Percentiles rank a stretch among this genome's conserved stretches.
Evolutionary conservation across 73 alveolate species (phyloP).

Genomic region (Symbiodinium natans): DNA sequence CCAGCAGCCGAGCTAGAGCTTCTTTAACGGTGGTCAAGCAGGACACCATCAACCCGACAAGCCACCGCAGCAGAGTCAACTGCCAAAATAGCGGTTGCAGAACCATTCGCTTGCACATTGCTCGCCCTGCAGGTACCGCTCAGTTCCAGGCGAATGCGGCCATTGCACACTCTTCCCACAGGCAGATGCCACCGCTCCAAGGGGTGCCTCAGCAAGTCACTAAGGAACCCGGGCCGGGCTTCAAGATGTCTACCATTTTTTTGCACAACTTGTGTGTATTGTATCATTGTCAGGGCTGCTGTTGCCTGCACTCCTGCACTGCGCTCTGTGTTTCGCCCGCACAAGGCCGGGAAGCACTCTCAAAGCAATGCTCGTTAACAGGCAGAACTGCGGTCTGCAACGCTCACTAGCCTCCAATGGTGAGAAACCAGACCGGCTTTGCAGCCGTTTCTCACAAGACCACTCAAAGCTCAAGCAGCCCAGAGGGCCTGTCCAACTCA

Average conservation of each 20-base stretch:
- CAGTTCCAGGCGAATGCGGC: neutral
- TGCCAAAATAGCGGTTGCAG: too few species aligned
- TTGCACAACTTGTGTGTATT: neutral
- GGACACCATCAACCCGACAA: neutral
- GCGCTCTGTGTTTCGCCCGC: neutral
- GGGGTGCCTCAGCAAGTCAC: neutral
- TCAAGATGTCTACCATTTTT: too few species aligned
- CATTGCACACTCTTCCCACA: conserved; percentile 7
- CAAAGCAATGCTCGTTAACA: neutral
- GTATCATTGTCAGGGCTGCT: neutral
- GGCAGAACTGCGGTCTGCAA: neutral
- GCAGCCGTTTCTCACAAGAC: too few species aligned
- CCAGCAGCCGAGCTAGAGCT: too few species aligned
- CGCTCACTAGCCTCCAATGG: too few species aligned
- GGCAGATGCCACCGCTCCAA: neutral
- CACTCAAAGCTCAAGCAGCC: too few species aligned
- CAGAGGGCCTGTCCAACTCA: too few species aligned
- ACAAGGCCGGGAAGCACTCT: neutral
- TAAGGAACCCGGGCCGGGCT: too few species aligned
- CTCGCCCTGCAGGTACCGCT: neutral
- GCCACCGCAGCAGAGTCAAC: neutral
- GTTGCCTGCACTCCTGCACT: too few species aligned
- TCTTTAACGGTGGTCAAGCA: neutral
- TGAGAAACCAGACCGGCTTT: too few species aligned
- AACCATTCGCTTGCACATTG: too few species aligned